A percentile compares a stretch with the other conserved stretches of the same genome.
phyloP scores from a whole-genome alignment of 2,329 filamentous ascomycete species.

The Phialophora verrucosa region DNA sequence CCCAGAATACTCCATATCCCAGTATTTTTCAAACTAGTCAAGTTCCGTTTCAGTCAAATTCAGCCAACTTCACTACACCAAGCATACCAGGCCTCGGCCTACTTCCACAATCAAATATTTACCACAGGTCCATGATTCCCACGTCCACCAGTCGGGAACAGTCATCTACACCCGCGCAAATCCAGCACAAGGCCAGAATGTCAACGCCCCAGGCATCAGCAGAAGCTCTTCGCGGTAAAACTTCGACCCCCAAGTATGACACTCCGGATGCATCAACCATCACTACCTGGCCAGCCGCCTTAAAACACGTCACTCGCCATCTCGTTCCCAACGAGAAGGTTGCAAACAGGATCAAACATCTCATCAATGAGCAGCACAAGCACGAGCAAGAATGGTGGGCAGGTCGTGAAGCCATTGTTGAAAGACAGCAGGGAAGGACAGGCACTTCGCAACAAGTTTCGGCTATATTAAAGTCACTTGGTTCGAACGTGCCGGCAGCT shows the following conservation, averaged over 20 bases:
- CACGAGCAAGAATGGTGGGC: constrained; percentile 68
- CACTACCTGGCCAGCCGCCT: constrained; percentile 58
- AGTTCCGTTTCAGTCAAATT: too few species aligned
- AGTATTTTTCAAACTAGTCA: background rate
- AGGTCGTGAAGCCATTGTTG: constrained; percentile 57
- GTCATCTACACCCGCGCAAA: background rate
- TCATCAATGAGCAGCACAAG: constrained; percentile 67
- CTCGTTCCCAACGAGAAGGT: constrained; percentile 54
- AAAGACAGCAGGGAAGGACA: constrained; percentile 57
- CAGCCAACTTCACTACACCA: background rate
- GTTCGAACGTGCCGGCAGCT: constrained; percentile 28
- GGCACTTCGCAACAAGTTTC: constrained; percentile 62
- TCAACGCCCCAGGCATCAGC: background rate
- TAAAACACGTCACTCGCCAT: constrained; percentile 58
- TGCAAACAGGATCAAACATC: constrained; percentile 56
- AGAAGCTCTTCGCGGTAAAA: constrained; percentile 20
- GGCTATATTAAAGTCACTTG: constrained; percentile 54
- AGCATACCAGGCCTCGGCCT: constrained; percentile 29
- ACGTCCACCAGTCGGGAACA: constrained; percentile 24
- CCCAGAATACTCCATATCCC: background rate
- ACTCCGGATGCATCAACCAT: constrained; percentile 53
- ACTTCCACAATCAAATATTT: constrained; percentile 15
- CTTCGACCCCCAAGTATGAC: constrained; percentile 25
- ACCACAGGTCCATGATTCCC: constrained; percentile 23
- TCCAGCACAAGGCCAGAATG: background rate